A percentile compares a stretch with the other conserved stretches of the same genome.
Conservation (phyloP, 1,139 yeast genomes). For the Geotrichum klebahnii region DNA sequence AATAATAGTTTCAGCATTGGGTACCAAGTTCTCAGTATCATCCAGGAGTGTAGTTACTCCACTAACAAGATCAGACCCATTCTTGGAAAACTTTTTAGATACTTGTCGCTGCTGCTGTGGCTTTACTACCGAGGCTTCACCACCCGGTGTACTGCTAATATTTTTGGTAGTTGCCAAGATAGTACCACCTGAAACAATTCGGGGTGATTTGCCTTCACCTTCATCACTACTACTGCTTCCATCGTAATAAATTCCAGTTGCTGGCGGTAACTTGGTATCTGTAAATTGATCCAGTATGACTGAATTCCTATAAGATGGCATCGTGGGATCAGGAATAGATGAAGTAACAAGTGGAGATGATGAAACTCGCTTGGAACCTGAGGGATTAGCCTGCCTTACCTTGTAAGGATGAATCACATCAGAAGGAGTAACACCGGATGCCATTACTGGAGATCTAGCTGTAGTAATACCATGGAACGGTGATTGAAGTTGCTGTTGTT, state of each 20-base stretch:
- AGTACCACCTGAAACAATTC: not conserved
- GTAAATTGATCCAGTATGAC: not conserved
- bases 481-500: not conserved
- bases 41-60: not conserved
- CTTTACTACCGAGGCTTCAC: not conserved
- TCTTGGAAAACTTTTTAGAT: not conserved
- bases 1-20: not conserved
- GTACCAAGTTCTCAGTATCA: constrained; percentile 4
- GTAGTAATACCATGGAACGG: not conserved
- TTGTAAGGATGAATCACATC: not conserved
- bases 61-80: not conserved
- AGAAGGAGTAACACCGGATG: not conserved
- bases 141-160: too few species aligned
- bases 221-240: constrained; percentile 5
- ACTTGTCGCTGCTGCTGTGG: not conserved
- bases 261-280: not conserved
- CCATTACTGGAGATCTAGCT: not conserved
- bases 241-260: constrained; percentile 5
- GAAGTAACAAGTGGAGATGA: not conserved
- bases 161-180: not conserved
- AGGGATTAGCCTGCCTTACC: not conserved
- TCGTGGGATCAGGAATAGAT: not conserved
- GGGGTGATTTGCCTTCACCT: not conserved
- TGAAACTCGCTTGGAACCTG: not conserved
- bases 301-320: not conserved